Conservation (phyloP, 805 yeast species). For the Cephaloascus albidus region DNA sequence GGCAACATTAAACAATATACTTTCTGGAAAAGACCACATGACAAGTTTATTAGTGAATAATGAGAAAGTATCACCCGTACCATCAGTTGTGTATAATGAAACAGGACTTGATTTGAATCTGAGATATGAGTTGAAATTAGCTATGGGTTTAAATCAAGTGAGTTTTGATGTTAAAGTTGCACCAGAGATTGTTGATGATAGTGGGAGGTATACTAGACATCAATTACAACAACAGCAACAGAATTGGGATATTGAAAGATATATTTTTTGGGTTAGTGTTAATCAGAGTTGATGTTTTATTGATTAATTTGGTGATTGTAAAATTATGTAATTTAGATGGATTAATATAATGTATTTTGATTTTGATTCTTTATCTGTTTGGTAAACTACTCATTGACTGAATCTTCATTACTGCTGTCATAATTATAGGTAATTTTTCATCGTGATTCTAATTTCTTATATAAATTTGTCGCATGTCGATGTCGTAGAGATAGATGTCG, state of each 20-base stretch:
- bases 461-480: background rate
- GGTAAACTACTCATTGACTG: too few species aligned
- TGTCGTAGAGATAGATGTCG: background rate
- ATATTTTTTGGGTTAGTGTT: background rate
- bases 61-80: conserved; percentile 32
- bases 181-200: conserved; percentile 9
- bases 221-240: background rate
- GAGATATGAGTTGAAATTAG: conserved; percentile 36
- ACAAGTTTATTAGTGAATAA: conserved; percentile 31
- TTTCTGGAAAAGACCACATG: conserved; percentile 25
- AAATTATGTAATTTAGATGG: too few species aligned
- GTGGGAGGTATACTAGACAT: conserved; percentile 4
- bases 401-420: too few species aligned
- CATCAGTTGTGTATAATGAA: conserved; percentile 26
- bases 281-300: background rate
- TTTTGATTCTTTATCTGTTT: too few species aligned
- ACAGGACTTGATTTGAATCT: conserved; percentile 11
- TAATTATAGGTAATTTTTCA: background rate
- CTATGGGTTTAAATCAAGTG: conserved; percentile 35
- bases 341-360: too few species aligned
- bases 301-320: too few species aligned
- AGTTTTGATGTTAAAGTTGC: conserved; percentile 26
- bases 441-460: background rate
- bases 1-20: conserved; percentile 31
- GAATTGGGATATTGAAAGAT: background rate